A percentile compares a stretch with the other conserved stretches of the same genome.
Conservation (phyloP, 2,329 filamentous ascomycete species). For the Fusarium bulbicola region DNA sequence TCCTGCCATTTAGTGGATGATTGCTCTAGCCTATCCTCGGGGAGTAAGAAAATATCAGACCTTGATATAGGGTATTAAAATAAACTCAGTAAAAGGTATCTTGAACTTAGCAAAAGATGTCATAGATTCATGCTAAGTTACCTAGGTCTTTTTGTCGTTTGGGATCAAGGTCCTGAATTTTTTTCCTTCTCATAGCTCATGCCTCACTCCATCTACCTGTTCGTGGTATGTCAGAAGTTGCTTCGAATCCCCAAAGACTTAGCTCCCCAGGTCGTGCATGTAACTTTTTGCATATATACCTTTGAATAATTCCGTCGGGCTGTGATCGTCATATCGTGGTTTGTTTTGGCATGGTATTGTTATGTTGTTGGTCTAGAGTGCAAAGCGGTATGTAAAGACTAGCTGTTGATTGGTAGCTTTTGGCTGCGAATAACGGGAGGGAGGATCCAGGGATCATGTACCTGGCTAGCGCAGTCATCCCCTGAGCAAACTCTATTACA, state of each 20-base stretch:
- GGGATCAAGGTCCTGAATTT: too few relatives aligned
- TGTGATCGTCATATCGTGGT: not conserved
- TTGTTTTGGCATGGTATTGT: not conserved
- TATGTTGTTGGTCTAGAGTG: not conserved
- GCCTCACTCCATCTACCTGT: not conserved
- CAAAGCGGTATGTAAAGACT: constrained; percentile 17
- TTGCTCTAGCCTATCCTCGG: too few relatives aligned
- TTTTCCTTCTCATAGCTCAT: too few relatives aligned
- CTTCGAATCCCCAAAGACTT: not conserved
- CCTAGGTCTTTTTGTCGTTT: too few relatives aligned
- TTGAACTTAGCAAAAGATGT: too few relatives aligned
- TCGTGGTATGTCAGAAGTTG: not conserved
- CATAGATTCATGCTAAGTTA: too few relatives aligned
- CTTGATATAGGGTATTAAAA: too few relatives aligned
- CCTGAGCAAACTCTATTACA: constrained; percentile 13
- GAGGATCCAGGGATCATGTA: constrained; percentile 4
- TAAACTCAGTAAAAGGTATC: too few relatives aligned
- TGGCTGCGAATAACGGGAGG: not conserved
- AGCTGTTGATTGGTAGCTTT: constrained; percentile 10
- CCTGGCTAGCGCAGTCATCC: constrained; percentile 28
- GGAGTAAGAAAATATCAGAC: too few relatives aligned
- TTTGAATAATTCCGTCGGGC: not conserved
- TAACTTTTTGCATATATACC: not conserved
- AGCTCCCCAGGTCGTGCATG: constrained; percentile 25
- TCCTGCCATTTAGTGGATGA: too few relatives aligned